Conservation (phyloP, 352 stramenopile genomes). For the Peronospora destructor region DNA sequence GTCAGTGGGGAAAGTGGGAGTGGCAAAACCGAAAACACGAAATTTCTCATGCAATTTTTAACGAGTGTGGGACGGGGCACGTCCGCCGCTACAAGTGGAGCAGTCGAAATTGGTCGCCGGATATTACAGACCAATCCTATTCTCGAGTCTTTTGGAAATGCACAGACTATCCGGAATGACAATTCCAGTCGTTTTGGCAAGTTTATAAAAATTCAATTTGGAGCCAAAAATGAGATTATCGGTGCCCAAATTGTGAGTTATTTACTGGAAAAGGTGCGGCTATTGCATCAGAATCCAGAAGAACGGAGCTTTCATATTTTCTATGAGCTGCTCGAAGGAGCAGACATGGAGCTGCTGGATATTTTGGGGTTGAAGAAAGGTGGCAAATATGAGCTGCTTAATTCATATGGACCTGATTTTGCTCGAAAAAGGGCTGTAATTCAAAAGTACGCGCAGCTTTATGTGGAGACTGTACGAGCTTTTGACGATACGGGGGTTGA, state of each 20-base stretch:
- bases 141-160: conserved; percentile 96
- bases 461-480: conserved; percentile 58
- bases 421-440: conserved; percentile 25
- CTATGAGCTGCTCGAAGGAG: conserved; percentile 90
- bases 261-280: conserved; percentile 94
- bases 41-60: conserved; percentile 95
- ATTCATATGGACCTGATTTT: conserved; percentile 65
- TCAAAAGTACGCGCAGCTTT: conserved; percentile 52
- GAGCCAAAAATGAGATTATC: conserved; percentile 69
- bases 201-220: conserved; percentile 94
- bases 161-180: conserved; percentile 94
- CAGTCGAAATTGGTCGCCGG: conserved; percentile 71
- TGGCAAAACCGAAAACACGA: conserved; percentile 94
- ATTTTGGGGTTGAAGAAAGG: conserved; percentile 52
- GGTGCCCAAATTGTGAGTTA: conserved; percentile 93
- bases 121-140: conserved; percentile 96
- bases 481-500: conserved; percentile 70
- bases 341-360: conserved; percentile 51
- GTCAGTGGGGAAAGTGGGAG: conserved; percentile 90
- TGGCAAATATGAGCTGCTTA: conserved; percentile 84
- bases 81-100: conserved; percentile 26
- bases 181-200: conserved; percentile 95
- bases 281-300: conserved; percentile 89
- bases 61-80: conserved; percentile 73
- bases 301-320: conserved; percentile 96